A percentile compares a stretch with the other conserved stretches of the same genome.
Evolutionary conservation across 495 filamentous ascomycete species (phyloP).

Genomic region (Trichoderma parareesei): DNA sequence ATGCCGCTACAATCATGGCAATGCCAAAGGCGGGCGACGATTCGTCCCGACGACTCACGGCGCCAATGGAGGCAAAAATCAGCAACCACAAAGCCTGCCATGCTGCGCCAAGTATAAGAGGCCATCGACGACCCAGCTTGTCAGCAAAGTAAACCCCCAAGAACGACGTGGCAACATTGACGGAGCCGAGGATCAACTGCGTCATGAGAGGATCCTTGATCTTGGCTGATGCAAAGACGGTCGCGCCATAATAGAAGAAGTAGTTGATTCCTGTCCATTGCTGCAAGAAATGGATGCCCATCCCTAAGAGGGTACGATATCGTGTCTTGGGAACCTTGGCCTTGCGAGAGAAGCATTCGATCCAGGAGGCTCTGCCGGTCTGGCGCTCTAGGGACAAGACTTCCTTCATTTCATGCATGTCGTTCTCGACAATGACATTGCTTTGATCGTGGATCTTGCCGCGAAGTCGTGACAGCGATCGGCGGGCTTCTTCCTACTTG

Average conservation of each 20-base stretch:
- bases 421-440: conserved; percentile 51
- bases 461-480: conserved; percentile 56
- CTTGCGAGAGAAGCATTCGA: conserved; percentile 49
- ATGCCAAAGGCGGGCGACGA: conserved; percentile 30
- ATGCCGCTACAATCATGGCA: conserved; percentile 68
- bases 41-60: conserved; percentile 34
- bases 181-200: conserved; percentile 59
- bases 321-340: conserved; percentile 48
- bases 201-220: conserved; percentile 56
- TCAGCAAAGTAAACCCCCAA: conserved; percentile 63
- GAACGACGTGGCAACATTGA: conserved; percentile 63
- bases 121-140: conserved; percentile 54
- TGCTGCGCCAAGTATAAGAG: conserved; percentile 53
- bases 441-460: conserved; percentile 48
- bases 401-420: conserved; percentile 61
- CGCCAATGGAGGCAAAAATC: conserved; percentile 58
- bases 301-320: conserved; percentile 60
- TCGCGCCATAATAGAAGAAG: conserved; percentile 48
- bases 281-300: conserved; percentile 60
- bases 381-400: conserved; percentile 48
- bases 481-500: conserved; percentile 47
- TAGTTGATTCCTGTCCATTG: conserved; percentile 54
- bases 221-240: conserved; percentile 56
- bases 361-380: conserved; percentile 43
- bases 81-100: conserved; percentile 64